These are phyloP conservation scores for Phylloporus sp. DNA, from an alignment of 768 basidiomycete genomes.

Conservation along the genomic window DNA sequence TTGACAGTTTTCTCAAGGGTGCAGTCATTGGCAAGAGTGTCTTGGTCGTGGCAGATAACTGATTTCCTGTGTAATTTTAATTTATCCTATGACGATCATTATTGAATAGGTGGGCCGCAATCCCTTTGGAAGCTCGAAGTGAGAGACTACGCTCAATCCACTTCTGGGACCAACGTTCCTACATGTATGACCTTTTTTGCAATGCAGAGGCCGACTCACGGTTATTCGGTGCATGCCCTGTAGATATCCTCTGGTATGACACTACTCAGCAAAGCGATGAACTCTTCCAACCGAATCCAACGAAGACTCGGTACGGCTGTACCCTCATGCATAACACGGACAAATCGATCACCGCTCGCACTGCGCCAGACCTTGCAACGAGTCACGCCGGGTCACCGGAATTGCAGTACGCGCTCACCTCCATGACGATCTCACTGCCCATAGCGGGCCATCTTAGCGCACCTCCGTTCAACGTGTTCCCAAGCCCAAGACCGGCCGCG, in stretches of 20 bases:
- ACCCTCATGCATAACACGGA: conserved; percentile 45
- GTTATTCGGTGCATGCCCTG: conserved; percentile 14
- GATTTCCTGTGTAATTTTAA: not conserved
- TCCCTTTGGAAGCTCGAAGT: not conserved
- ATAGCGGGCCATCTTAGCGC: conserved; percentile 45
- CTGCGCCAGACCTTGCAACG: conserved; percentile 39
- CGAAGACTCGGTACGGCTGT: conserved; percentile 33
- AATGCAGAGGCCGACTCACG: no score
- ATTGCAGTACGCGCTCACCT: conserved; percentile 29
- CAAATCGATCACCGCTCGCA: conserved; percentile 24
- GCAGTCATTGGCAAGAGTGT: conserved; percentile 7
- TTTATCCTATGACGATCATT: not conserved
- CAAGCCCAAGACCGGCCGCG: conserved; percentile 39
- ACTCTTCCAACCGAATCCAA: conserved; percentile 36
- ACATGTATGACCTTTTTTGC: no score
- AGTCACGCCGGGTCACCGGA: not conserved
- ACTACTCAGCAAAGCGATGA: conserved; percentile 31
- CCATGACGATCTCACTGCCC: conserved; percentile 45
- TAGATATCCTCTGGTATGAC: conserved; percentile 36
- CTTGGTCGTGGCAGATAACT: conserved; percentile 5
- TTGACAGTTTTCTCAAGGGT: not conserved
- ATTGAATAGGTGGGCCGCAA: no score
- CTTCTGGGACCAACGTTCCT: no score
- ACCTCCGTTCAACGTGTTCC: conserved; percentile 19
- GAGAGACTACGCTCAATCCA: not conserved